Evolutionary conservation across 208 protist species (phyloP), one percentile per base, ranked within the genome.

Genomic region (Zelonia costaricensis): DNA sequence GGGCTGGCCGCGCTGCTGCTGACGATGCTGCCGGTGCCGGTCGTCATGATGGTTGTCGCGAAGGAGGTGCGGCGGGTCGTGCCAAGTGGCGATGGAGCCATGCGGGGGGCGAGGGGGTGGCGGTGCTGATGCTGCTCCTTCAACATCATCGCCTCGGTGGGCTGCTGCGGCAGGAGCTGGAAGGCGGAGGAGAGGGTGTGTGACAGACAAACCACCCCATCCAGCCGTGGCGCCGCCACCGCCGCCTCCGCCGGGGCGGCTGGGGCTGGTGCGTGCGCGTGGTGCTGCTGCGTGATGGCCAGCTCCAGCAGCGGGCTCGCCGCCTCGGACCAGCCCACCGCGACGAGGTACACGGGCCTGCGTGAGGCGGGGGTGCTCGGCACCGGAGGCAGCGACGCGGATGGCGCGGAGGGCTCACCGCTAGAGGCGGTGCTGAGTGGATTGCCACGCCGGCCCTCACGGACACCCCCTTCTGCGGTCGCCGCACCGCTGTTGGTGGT

Each of bases 291-390:
- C 10, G 69, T 69, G 36, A 82, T 82, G 27, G 74, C 69, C 25
- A 78, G 53, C 51, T 77, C 71, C 20, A 82, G 42, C 13, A 82
- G 58, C 13, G 70, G 76, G n/a, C 71, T 66, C 20, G 71, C 62
- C 7, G 52, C 71, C 31, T 82, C 62, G 7, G 76, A 78, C 70
- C 76, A 82, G 12, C 71, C 76, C 1, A 82, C 71, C 23, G 66
- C 76, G 4, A 82, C 51, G 16, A 82, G 54, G 10, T 53, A 33
- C 31, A 77, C 71, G 10, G 25, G 16, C 0, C 38, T 62, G 39
- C 22, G 55, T 5, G 35, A 39, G 8, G 1, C 20, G 5, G 44
- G 25, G 22, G 2, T 31, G n/a, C 20, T n/a, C 20, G 38, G 7
- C 25, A 25, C 16, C 54, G 22, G 6, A 36, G 9, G 22, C 38